These are phyloP conservation scores for Hypomontagnella monticulosa DNA, from an alignment of 495 filamentous ascomycete genomes.

Conservation along the genomic window DNA sequence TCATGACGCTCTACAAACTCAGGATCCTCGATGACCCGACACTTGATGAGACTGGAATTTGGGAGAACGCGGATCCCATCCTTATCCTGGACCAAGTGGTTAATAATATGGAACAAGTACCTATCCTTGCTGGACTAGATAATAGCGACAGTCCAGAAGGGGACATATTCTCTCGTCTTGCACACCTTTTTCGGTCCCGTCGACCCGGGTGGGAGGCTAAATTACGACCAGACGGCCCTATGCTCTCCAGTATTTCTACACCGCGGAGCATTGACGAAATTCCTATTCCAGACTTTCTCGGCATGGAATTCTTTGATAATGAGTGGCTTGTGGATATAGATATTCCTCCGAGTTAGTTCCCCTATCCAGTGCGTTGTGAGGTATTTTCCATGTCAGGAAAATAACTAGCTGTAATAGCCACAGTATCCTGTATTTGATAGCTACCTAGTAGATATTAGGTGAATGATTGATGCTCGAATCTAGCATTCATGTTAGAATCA, in stretches of 20 bases:
- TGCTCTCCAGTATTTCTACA: not conserved
- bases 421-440: too few species aligned
- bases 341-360: too few species aligned
- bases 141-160: not conserved
- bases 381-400: too few species aligned
- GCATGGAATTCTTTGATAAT: not conserved
- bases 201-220: constrained; percentile 1
- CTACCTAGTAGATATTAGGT: too few species aligned
- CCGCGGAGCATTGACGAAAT: not conserved
- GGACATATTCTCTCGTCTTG: not conserved
- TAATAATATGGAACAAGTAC: not conserved
- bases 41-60: not conserved
- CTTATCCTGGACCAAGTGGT: not conserved
- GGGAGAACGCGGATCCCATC: not conserved
- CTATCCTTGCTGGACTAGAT: not conserved
- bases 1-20: not conserved
- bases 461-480: too few species aligned
- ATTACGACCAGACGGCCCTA: not conserved
- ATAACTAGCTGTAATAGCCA: too few species aligned
- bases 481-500: too few species aligned
- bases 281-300: not conserved
- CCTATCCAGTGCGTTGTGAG: too few species aligned
- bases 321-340: not conserved
- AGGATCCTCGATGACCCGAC: not conserved
- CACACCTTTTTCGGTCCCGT: constrained; percentile 1